Percentiles rank a stretch among this genome's conserved stretches.
phyloP scores from a whole-genome alignment of 164 flowering plant species.

The Annona squamosa region DNA sequence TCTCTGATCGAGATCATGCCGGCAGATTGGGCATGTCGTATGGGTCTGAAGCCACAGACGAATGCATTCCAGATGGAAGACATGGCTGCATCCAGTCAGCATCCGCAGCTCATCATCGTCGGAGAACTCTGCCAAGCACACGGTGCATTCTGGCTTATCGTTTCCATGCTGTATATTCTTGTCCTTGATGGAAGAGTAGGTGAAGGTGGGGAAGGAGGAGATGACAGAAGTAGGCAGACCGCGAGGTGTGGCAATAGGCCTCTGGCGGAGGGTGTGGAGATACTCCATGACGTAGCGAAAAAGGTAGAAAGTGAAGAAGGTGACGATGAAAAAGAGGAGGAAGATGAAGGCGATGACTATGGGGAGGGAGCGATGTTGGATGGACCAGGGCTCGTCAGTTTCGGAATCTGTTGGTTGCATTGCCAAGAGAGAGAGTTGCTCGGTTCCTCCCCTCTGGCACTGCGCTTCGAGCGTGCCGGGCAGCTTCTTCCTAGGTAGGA shows the following conservation, averaged over 20 bases:
- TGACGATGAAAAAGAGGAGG: slow-evolving; percentile 47
- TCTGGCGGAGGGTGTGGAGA: not conserved
- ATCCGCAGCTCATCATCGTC: slow-evolving; percentile 47
- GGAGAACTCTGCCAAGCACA: slow-evolving; percentile 58
- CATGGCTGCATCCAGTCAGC: slow-evolving; percentile 56
- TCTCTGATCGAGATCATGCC: slow-evolving; percentile 33
- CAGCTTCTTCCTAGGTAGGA: no score
- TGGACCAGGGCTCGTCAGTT: not conserved
- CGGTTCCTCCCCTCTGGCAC: no score
- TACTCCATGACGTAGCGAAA: slow-evolving; percentile 39
- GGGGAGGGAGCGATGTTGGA: slow-evolving; percentile 17
- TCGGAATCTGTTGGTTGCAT: slow-evolving; percentile 19
- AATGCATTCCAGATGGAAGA: slow-evolving; percentile 82
- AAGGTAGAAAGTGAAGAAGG: slow-evolving; percentile 56
- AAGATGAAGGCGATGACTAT: slow-evolving; percentile 41
- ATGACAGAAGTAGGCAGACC: slow-evolving; percentile 62
- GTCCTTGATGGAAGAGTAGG: slow-evolving; percentile 44
- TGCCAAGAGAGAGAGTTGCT: not conserved
- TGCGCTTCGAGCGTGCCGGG: no score
- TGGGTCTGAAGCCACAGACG: slow-evolving; percentile 74
- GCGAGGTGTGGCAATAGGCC: not conserved
- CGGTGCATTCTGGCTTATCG: slow-evolving; percentile 62
- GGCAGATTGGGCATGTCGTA: slow-evolving; percentile 77
- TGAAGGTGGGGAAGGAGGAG: slow-evolving; percentile 48
- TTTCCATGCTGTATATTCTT: slow-evolving; percentile 25